A percentile compares a stretch with the other conserved stretches of the same genome.
These are phyloP conservation scores for Anethum foeniculum DNA, from an alignment of 140 eudicot genomes.

Conservation along the genomic window DNA sequence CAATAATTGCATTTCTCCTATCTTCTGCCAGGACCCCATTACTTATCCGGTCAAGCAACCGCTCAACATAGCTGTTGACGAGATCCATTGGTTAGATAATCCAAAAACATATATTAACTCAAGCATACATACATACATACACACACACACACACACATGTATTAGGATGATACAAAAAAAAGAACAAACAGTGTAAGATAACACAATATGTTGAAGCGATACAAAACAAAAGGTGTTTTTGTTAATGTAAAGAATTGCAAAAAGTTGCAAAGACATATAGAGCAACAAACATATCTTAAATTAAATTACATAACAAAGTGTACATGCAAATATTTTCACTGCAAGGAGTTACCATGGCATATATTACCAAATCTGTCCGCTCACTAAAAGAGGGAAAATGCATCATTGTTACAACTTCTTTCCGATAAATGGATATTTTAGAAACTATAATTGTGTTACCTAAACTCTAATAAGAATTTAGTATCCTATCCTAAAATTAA, in stretches of 20 bases:
- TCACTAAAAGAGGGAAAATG: neutral
- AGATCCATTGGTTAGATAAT: constrained; percentile 18
- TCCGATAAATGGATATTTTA: neutral
- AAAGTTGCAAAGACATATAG: neutral
- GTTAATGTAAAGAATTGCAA: neutral
- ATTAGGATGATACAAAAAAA: neutral
- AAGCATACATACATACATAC: neutral
- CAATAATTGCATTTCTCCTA: constrained; percentile 80
- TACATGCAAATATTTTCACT: neutral
- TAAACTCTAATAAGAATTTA: neutral
- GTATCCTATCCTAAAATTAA: neutral
- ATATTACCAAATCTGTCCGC: neutral
- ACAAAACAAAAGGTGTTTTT: neutral
- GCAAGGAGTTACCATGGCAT: neutral
- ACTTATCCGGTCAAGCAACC: constrained; percentile 87
- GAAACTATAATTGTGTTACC: neutral
- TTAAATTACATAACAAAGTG: neutral
- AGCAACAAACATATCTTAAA: neutral
- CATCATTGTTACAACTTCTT: neutral
- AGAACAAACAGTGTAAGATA: neutral
- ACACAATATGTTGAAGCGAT: neutral
- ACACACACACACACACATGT: neutral
- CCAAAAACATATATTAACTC: neutral
- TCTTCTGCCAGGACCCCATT: constrained; percentile 79
- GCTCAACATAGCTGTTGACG: constrained; percentile 75